Conservation (phyloP, 1,284 basidiomycete species). For the Mycena sp. region DNA sequence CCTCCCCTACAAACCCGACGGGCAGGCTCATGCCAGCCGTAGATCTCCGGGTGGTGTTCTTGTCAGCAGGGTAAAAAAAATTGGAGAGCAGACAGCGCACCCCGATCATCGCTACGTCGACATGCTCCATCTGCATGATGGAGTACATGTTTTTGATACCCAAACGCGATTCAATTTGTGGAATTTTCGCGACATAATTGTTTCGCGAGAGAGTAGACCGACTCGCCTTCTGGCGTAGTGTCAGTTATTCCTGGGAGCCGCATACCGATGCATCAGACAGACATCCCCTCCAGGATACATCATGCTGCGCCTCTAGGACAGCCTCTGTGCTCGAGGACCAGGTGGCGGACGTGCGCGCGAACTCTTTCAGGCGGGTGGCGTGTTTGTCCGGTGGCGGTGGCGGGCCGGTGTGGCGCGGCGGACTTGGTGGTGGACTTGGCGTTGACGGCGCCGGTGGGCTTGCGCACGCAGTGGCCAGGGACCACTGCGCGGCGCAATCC, state of each 20-base stretch:
- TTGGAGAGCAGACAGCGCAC: not conserved
- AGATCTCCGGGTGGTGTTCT: constrained; percentile 21
- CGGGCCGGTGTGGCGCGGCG: too few species aligned
- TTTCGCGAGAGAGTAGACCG: constrained; percentile 25
- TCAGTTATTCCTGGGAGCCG: constrained; percentile 26
- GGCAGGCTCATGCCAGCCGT: constrained; percentile 26
- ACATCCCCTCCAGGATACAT: not conserved
- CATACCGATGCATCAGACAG: constrained; percentile 1
- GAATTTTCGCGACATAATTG: constrained; percentile 26
- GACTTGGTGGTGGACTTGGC: too few species aligned
- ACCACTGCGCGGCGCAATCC: too few species aligned
- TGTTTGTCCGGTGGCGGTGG: too few species aligned
- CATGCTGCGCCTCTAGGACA: too few species aligned
- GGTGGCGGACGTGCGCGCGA: too few species aligned
- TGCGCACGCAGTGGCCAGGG: too few species aligned
- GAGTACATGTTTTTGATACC: constrained; percentile 24
- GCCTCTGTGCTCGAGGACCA: too few species aligned
- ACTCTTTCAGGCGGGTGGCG: too few species aligned
- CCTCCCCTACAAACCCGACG: constrained; percentile 19
- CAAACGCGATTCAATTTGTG: constrained; percentile 23
- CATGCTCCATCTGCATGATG: constrained; percentile 21
- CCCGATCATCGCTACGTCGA: constrained; percentile 28
- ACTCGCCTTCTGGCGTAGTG: constrained; percentile 22
- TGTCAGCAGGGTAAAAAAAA: not conserved
- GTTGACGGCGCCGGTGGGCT: too few species aligned